Evolutionary conservation across 371 early-diverging fungal species (phyloP).

Genomic region (Haplosporangium sp.): DNA sequence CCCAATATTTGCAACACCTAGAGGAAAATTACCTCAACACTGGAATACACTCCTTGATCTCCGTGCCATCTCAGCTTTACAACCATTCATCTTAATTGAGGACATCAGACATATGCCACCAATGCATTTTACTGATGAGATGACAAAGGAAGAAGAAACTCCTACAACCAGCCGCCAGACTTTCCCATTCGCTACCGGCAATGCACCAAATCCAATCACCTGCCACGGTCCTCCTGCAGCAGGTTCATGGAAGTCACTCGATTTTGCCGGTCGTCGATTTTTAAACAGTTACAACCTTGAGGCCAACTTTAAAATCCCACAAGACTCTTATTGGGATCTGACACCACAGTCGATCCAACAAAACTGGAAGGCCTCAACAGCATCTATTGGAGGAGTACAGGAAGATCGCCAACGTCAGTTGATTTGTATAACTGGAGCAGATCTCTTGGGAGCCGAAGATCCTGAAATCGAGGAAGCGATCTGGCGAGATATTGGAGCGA

Average conservation of each 20-base stretch:
- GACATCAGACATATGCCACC: slow-evolving; percentile 29
- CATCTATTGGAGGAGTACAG: background rate
- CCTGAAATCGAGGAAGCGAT: slow-evolving; percentile 38
- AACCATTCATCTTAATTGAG: slow-evolving; percentile 30
- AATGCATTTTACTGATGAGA: slow-evolving; percentile 33
- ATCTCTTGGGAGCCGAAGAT: slow-evolving; percentile 28
- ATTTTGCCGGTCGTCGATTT: slow-evolving; percentile 50
- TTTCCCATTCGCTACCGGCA: slow-evolving; percentile 11
- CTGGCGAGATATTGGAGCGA: slow-evolving; percentile 36
- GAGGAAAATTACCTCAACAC: slow-evolving; percentile 35
- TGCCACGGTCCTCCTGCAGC: slow-evolving; percentile 45
- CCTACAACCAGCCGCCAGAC: slow-evolving; percentile 23
- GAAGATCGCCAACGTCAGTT: slow-evolving; percentile 27
- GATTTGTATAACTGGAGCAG: slow-evolving; percentile 42
- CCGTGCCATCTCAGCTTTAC: slow-evolving; percentile 3
- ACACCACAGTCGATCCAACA: slow-evolving; percentile 28
- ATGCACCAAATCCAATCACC: slow-evolving; percentile 12
- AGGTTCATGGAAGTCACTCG: slow-evolving; percentile 42
- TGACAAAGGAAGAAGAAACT: slow-evolving; percentile 37
- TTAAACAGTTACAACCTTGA: slow-evolving; percentile 38
- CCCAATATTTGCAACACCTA: slow-evolving; percentile 28
- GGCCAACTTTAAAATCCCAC: slow-evolving; percentile 36
- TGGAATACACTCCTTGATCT: slow-evolving; percentile 46
- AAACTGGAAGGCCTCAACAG: slow-evolving; percentile 26
- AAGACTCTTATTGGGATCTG: slow-evolving; percentile 40